Evolutionary conservation across 2,329 filamentous ascomycete species (phyloP), one percentile per base, ranked within the genome.

Genomic region (Alternaria alternata): DNA sequence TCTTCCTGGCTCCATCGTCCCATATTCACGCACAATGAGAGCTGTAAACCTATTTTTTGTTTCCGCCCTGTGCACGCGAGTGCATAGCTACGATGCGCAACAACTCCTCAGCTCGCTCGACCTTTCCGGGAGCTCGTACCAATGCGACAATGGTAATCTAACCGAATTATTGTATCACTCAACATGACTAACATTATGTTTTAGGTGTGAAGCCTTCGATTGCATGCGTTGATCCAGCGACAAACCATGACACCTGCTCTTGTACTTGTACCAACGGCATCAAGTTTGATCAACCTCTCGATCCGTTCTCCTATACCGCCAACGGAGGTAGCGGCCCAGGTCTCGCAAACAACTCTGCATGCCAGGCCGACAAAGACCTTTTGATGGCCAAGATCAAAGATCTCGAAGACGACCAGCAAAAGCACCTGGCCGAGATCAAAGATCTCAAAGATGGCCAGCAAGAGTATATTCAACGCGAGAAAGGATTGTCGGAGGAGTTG

Each of bases 81-180:
- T 36, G 4, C 5, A 36, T 12, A 1, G 11, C 32, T 16, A 2
- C 5, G 32, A 4, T 12, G 6, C 5, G 1, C 14, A 14, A 36
- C 11, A 16, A 36, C 11, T 36, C 12, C 11, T 36, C 6, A 2
- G 6, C 32, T 36, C 32, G 12, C 14, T 36, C 14, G 14, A 16
- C 32, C 14, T 36, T 7, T 36, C 32, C 32, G 32, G 14, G 1
- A 36, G 14, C 32, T 14, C 32, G 1, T 36, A 36, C 14, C 0
- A 14, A 12, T 36, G 32, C 32, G 14, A 14, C 2, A 36, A 36
- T 1, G 32, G 32, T 16, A 36, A 36, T 11, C 5, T 6, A 0
- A 36, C 2, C 32, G 6, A 3, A 36, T 7, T 4, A 6, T 12
- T 1, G 5, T 3, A 0, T 1, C 6, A 36, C 5, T 2, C 12